Percentiles rank a stretch among this genome's conserved stretches.
phyloP scores from a whole-genome alignment of 306 rosid genomes.

The Delonix regia region DNA sequence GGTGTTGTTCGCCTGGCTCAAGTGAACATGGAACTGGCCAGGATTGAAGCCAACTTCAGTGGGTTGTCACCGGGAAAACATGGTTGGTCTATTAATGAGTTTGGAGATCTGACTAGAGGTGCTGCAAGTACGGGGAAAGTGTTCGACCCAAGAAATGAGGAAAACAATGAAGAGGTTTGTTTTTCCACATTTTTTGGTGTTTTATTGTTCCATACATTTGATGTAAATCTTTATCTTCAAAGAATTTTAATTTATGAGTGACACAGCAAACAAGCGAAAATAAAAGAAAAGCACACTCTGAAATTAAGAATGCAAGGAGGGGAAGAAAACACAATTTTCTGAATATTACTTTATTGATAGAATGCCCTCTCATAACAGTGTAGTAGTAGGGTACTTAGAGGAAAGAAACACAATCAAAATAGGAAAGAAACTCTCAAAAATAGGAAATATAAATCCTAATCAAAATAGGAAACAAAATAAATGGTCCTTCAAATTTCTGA shows the following conservation, averaged over 20 bases:
- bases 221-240: not conserved
- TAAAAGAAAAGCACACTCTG: too few relatives aligned
- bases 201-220: constrained; percentile 22
- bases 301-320: too few relatives aligned
- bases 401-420: too few relatives aligned
- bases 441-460: too few relatives aligned
- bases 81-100: constrained; percentile 89
- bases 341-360: too few relatives aligned
- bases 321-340: too few relatives aligned
- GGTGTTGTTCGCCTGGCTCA: constrained; percentile 94
- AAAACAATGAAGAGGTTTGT: constrained; percentile 57
- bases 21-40: constrained; percentile 85
- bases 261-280: too few relatives aligned
- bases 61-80: constrained; percentile 91
- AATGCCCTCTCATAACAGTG: too few relatives aligned
- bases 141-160: constrained; percentile 49
- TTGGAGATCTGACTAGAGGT: constrained; percentile 90
- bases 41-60: constrained; percentile 87
- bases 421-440: too few relatives aligned
- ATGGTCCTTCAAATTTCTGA: too few relatives aligned
- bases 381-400: too few relatives aligned
- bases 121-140: constrained; percentile 88
- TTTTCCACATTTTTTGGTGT: constrained; percentile 26
- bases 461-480: too few relatives aligned
- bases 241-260: constrained; percentile 14